A percentile compares a stretch with the other conserved stretches of the same genome.
Conservation (phyloP, 2,329 filamentous ascomycete genomes). For the Plenodomus tracheiphilus region DNA sequence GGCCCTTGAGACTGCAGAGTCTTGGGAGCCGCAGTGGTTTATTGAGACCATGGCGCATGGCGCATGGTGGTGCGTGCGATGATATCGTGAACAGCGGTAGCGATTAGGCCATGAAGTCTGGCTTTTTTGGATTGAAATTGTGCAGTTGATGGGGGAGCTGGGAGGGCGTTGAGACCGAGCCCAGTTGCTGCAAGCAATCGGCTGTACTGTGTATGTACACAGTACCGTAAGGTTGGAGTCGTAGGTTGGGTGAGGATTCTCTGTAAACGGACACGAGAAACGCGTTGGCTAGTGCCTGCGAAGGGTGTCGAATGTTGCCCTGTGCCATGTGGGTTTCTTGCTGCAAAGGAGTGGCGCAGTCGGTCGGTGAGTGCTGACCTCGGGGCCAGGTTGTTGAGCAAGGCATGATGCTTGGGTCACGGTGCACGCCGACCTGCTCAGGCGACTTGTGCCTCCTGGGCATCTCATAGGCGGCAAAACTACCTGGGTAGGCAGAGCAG, state of each 20-base stretch:
- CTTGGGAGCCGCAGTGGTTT: background rate
- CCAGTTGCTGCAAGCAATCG: no score
- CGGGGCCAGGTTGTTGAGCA: no score
- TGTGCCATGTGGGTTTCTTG: no score
- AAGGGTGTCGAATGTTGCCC: no score
- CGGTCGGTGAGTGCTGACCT: background rate
- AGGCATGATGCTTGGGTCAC: background rate
- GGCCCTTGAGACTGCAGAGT: background rate
- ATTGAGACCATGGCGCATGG: background rate
- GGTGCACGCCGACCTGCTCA: background rate
- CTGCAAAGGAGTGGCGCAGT: background rate
- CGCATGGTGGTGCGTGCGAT: background rate
- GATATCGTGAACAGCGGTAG: background rate
- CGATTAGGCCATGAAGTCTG: background rate
- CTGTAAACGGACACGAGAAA: no score
- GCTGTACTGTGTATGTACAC: no score
- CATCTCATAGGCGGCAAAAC: constrained; percentile 1
- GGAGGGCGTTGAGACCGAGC: no score
- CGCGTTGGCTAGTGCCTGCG: no score
- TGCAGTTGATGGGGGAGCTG: background rate
- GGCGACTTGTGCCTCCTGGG: background rate
- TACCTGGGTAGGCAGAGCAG: background rate
- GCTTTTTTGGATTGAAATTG: background rate
- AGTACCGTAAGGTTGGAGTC: no score
- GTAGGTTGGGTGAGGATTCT: background rate